Percentiles rank a stretch among this genome's conserved stretches.
Evolutionary conservation across 2,329 filamentous ascomycete species (phyloP).

Genomic region (Stachybotrys echinatus): DNA sequence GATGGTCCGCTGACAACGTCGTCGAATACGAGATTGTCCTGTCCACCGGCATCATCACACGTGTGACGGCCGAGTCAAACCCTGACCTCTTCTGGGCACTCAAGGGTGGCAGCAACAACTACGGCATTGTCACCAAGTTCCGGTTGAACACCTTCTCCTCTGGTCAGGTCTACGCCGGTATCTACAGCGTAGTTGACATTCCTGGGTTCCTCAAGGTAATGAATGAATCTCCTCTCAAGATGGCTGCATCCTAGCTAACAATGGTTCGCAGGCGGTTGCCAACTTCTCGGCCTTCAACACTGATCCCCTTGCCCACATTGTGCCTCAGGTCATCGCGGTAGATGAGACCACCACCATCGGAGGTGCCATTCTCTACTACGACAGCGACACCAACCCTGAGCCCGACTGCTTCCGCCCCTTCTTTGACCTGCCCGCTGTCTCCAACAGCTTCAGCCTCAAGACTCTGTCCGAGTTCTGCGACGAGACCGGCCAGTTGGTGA

Average conservation of each 20-base stretch:
- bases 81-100: slow-evolving; percentile 28
- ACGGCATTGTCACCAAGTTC: slow-evolving; percentile 29
- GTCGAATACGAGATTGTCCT: slow-evolving; percentile 36
- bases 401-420: slow-evolving; percentile 10
- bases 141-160: slow-evolving; percentile 17
- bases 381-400: slow-evolving; percentile 7
- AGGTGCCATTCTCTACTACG: slow-evolving; percentile 9
- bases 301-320: slow-evolving; percentile 9
- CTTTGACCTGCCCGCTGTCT: slow-evolving; percentile 7
- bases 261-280: slow-evolving; percentile 5
- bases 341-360: slow-evolving; percentile 10
- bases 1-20: slow-evolving; percentile 20
- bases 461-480: slow-evolving; percentile 5
- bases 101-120: slow-evolving; percentile 29
- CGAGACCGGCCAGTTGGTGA: slow-evolving; percentile 9
- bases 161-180: slow-evolving; percentile 8
- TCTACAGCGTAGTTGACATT: slow-evolving; percentile 8
- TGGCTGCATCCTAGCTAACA: neutral
- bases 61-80: slow-evolving; percentile 27
- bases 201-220: slow-evolving; percentile 5
- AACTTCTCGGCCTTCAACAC: slow-evolving; percentile 11
- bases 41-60: slow-evolving; percentile 26
- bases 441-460: slow-evolving; percentile 8
- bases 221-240: neutral
- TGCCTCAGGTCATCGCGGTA: slow-evolving; percentile 8